phyloP scores from a whole-genome alignment of 169 alveolate genomes.

The Neospora caninum region DNA sequence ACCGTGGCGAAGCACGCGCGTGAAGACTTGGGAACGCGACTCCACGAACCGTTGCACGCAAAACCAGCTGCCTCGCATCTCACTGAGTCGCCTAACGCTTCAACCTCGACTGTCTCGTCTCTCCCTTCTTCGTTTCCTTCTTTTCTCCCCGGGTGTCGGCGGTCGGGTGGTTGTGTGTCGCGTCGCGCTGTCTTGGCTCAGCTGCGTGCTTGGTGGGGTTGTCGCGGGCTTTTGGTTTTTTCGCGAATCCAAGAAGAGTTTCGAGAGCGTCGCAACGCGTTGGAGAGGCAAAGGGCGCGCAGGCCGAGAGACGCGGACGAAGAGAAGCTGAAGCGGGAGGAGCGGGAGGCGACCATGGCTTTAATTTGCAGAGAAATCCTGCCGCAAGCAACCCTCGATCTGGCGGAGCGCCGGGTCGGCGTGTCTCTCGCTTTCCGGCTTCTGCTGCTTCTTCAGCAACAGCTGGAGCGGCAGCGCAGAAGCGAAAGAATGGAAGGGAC shows the following conservation, averaged over 20 bases:
- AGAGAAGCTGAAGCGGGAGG: not conserved
- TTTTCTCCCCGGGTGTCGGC: not conserved
- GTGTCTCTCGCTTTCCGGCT: not conserved
- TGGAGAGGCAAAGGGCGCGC: not conserved
- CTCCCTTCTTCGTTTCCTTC: not conserved
- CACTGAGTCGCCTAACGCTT: not conserved
- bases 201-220: not conserved
- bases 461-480: not conserved
- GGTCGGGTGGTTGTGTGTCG: not conserved
- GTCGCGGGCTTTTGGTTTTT: not conserved
- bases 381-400: not conserved
- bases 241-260: not conserved
- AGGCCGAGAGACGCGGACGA: not conserved
- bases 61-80: too few species aligned
- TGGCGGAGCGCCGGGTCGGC: not conserved
- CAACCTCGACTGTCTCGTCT: not conserved
- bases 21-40: too few species aligned
- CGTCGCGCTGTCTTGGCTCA: not conserved
- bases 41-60: too few species aligned
- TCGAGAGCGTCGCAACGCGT: not conserved
- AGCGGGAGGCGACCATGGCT: not conserved
- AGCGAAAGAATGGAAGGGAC: not conserved
- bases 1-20: too few species aligned
- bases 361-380: not conserved
- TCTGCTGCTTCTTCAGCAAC: slow-evolving; percentile 1